Evolutionary conservation across 2,329 filamentous ascomycete genomes (phyloP), one percentile per base, ranked within the genome.

Genomic region (Arthrinium puccinioides): DNA sequence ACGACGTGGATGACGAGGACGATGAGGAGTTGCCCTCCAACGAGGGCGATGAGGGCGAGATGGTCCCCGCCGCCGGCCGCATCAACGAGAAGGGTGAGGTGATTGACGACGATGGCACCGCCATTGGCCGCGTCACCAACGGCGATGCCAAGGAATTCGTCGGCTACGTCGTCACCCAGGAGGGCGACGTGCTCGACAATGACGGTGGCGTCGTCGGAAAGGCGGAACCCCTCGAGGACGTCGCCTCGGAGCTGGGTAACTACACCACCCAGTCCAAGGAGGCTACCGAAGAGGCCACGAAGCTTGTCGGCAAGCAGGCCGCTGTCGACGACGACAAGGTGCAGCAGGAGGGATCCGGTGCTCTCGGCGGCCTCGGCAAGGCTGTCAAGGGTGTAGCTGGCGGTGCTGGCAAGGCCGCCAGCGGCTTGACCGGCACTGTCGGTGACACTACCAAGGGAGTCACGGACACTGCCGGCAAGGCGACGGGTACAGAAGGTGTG

Each of bases 71-170:
- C 10, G 56, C 56, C n/a, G 56, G 56, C 24, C 56, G 66, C 34
- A 56, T 76, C 40, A 74, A 69, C 47, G 67, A 67, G 39, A 65
- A 72, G 37, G 73, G 73, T n/a, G 69, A 74, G 43, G 67, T 76
- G 9, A 58, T 76, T 23, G 72, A 76, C 52, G 67, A 71, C 21
- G 70, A 76, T 33, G 68, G 67, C 9, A 67, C 66, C 40, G 54
- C 67, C 13, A 64, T 70, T 30, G 67, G 65, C 36, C 60, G 58
- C 35, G 61, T 66, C 8, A 57, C 56, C 21, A 43, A 50, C 37
- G 51, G 52, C 25, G 44, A 56, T 21, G 43, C 50, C 6, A 44
- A 48, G 8, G 51, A 54, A 14, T 53, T 58, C 32, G 38, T 45
- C 11, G 53, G 52, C 32, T 55, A 49, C 41, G 42, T 64, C 34